Evolutionary conservation across 805 yeast genomes (phyloP), one percentile per base, ranked within the genome.

Genomic region (Candida hispaniensis): DNA sequence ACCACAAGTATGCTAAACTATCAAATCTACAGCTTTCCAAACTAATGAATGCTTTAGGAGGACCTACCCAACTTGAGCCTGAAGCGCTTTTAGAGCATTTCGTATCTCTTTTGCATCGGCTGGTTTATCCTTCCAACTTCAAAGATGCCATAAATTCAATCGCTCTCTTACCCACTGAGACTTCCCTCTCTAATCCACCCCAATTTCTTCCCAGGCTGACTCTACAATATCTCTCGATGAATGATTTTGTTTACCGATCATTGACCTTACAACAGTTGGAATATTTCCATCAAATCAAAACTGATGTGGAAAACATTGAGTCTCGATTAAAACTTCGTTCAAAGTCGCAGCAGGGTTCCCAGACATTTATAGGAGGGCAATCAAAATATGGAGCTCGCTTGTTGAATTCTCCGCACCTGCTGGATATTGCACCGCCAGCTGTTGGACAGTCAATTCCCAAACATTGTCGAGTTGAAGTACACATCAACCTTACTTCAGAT

Each of bases 181-280:
- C 16, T 16, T 24, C 38, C 5, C 41, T 42, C 13, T 39, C 40
- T 12, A 32, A 20, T 5, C 16, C 18, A 7, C n/a, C 27, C 13
- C 27, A 44, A 2, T 24, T 18, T 25, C 24, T 51, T 5, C 47
- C 49, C 5, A 33, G 45, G 13, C 32, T 51, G 5, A 46, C 45
- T 7, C 40, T 48, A 5, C 60, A 56, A 22, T 56, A 47, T 39
- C 43, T 56, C 9, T 41, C 54, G 11, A 19, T 45, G 15, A 40
- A 41, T n/a, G 61, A 56, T 30, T 50, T 56, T 21, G 28, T 51
- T 14, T 26, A 41, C n/a, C 42, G 59, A 17, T 30, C 43, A 3
- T 46, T 48, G 18, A 38, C 41, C 18, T 26, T 52, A 2, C 38
- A 30, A 7, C 40, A 47, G 7, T 40, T 41, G 4, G 55, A 55